Conservation (phyloP, 176 grass and related monocot species). For the Carex pumila region DNA sequence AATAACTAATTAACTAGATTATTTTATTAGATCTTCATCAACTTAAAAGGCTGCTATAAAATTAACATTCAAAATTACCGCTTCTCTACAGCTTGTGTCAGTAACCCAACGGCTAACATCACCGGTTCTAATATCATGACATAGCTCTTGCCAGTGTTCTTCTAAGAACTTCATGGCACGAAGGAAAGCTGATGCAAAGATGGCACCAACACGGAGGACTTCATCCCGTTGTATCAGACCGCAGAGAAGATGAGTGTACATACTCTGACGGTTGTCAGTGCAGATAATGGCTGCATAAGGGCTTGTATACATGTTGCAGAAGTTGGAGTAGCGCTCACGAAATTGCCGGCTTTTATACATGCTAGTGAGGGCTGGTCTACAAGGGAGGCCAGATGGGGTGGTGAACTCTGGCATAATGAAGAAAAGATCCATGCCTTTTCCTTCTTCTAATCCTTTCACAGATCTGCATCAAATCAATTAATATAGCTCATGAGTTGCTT, state of each 20-base stretch:
- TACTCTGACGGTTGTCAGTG: constrained; percentile 56
- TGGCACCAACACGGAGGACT: constrained; percentile 66
- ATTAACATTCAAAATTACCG: background rate
- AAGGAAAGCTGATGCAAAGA: constrained; percentile 82
- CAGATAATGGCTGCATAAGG: constrained; percentile 51
- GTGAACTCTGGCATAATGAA: constrained; percentile 64
- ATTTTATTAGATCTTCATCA: background rate
- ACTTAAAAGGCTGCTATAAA: background rate
- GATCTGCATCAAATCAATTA: constrained; percentile 28
- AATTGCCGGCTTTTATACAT: constrained; percentile 75
- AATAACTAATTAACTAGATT: background rate
- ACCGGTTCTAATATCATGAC: constrained; percentile 40
- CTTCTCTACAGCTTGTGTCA: constrained; percentile 20
- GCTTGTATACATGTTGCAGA: constrained; percentile 52
- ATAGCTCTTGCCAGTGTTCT: constrained; percentile 44
- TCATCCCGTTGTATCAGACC: constrained; percentile 48
- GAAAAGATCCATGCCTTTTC: constrained; percentile 56
- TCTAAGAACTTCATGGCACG: constrained; percentile 67
- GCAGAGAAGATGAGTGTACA: constrained; percentile 72
- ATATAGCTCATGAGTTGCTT: background rate
- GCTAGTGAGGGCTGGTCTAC: constrained; percentile 64
- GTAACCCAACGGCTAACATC: constrained; percentile 14
- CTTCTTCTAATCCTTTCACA: constrained; percentile 45
- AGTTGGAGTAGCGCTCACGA: constrained; percentile 32
- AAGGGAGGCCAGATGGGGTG: constrained; percentile 39